Percentiles rank a stretch among this genome's conserved stretches.
Conservation (phyloP, 176 grass and related monocot genomes). For the Phragmites australis region DNA sequence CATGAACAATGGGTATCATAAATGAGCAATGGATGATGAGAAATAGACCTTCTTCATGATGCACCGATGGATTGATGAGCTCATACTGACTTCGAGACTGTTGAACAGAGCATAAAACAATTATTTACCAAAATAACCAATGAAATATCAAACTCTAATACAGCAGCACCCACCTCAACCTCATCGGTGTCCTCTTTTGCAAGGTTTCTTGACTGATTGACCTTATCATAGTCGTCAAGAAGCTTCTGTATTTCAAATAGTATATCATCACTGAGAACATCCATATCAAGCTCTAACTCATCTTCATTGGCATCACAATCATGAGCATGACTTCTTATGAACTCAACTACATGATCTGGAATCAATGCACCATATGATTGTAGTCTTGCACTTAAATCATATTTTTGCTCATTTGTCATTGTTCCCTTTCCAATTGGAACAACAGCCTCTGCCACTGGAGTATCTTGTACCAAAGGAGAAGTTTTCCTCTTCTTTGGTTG, state of each 20-base stretch:
- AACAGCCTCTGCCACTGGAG: conserved; percentile 23
- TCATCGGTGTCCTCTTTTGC: conserved; percentile 62
- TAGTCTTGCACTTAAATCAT: conserved; percentile 57
- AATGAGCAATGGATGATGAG: conserved; percentile 24
- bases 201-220: conserved; percentile 36
- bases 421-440: conserved; percentile 13
- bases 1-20: conserved; percentile 8
- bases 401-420: conserved; percentile 72
- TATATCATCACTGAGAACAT: conserved; percentile 62
- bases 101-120: conserved; percentile 39
- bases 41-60: conserved; percentile 68
- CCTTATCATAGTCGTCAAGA: conserved; percentile 68
- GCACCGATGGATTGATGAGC: conserved; percentile 65
- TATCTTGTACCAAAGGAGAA: conserved; percentile 48
- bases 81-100: conserved; percentile 86
- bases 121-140: conserved; percentile 37
- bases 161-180: conserved; percentile 60
- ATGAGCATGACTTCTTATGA: conserved; percentile 62
- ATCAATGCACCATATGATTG: conserved; percentile 63
- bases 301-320: conserved; percentile 65
- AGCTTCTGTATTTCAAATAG: conserved; percentile 81
- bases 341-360: conserved; percentile 71
- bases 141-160: conserved; percentile 32
- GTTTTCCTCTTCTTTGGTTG: conserved; percentile 79
- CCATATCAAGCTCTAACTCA: conserved; percentile 83